phyloP scores from a whole-genome alignment of 768 basidiomycete genomes.

The Amanita polypyramis region DNA sequence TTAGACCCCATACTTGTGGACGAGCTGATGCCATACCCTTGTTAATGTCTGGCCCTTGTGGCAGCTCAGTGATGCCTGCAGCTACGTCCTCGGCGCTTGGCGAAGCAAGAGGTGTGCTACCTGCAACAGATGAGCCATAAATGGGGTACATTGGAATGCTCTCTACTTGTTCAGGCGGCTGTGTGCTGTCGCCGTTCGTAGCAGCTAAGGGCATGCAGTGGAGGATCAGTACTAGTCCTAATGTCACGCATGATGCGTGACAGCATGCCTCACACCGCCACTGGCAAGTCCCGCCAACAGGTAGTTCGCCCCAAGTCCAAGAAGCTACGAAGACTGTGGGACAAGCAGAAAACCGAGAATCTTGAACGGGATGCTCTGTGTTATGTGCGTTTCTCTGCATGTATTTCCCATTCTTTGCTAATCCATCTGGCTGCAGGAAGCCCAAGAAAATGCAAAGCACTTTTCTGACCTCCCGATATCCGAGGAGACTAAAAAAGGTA shows the following conservation, averaged over 20 bases:
- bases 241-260: neutral
- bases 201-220: constrained; percentile 1
- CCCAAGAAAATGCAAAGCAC: constrained; percentile 23
- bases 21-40: neutral
- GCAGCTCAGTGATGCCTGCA: neutral
- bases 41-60: neutral
- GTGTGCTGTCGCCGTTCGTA: neutral
- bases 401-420: neutral
- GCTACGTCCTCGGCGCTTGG: neutral
- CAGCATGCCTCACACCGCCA: neutral
- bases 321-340: constrained; percentile 31
- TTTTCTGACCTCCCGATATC: constrained; percentile 79
- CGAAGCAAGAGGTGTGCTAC: neutral
- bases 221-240: neutral
- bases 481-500: constrained; percentile 63
- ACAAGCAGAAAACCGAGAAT: constrained; percentile 39
- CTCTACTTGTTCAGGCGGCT: constrained; percentile 4
- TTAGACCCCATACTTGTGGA: neutral
- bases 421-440: neutral
- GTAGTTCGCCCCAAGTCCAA: constrained; percentile 18
- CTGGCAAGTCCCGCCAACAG: neutral
- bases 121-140: constrained; percentile 3
- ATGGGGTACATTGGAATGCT: constrained; percentile 1
- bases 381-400: constrained; percentile 29
- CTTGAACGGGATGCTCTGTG: constrained; percentile 37